Base-by-base conservation (phyloP, 139 green algal genomes). In the Deuterostichococcus epilithicus region DNA sequence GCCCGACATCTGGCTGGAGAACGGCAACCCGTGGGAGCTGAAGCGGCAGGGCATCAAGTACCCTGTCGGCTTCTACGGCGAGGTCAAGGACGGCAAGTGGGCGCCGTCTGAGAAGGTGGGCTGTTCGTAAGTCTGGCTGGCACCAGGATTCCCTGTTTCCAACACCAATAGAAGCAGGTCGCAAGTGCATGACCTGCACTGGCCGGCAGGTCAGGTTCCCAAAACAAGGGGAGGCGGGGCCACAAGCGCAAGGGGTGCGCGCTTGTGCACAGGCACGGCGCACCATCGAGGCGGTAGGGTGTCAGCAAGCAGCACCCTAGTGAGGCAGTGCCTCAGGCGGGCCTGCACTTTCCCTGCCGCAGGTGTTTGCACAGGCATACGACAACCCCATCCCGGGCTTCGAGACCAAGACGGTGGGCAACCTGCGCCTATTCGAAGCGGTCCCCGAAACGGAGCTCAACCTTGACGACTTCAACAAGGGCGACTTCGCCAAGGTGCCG, bases 371-470 rank as follows among this genome's bases (percentile, higher is more conserved):
- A 30, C 77, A 92, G 73, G 92, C 91, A 0, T 97, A 95, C 73
- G 96, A 99, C 87, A 97, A 96, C 80, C 96, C 96, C 38, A 97
- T 99, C 85, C 95, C 96, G 13, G 96, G 95, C 73, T 98, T 90
- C 79, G 34, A 88, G 77, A 99, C 95, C 42, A 80, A 81, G 75
- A 98, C 95, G 72, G 91, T 87, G 38, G 92, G 88, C 88, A 98
- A 97, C 91, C 88, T 99, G 84, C 88, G 96, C n/a, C 88, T 99
- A 81, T 99, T 94, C 94, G 90, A 94, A 69, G 92, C 94, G 22
- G 78, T 93, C 83, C 92, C 96, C 8, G n/a, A 90, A 3, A 86
- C 70, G 3, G 96, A 99, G 85, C 97, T 99, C 70, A 90, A 99
- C 83, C 91, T 99, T 76, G 79, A 79, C 1, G 80, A 83, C 28